Percentiles rank a stretch among this genome's conserved stretches.
Conservation (phyloP, 331 rosid species). For the Acacia concinna region DNA sequence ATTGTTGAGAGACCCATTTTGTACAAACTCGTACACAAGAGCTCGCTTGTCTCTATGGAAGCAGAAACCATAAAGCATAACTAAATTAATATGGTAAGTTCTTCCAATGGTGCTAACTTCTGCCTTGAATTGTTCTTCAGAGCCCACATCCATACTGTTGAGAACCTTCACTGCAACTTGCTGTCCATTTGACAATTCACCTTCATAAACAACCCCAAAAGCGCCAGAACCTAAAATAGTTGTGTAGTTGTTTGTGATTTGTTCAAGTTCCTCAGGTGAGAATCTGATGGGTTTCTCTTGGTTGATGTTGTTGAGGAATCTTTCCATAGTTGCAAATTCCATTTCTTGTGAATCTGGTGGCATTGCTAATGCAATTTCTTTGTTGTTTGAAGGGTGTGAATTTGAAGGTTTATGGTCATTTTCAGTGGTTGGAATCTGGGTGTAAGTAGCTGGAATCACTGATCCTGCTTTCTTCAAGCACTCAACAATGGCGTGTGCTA, state of each 20-base stretch:
- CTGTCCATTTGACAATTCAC: background rate
- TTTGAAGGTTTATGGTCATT: background rate
- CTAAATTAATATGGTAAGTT: slow-evolving; percentile 56
- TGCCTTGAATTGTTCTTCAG: slow-evolving; percentile 57
- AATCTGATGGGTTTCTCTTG: slow-evolving; percentile 2
- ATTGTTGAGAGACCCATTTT: slow-evolving; percentile 49
- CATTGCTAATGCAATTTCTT: background rate
- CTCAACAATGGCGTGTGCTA: background rate
- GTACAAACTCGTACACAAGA: slow-evolving; percentile 57
- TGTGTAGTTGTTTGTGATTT: background rate
- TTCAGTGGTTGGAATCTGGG: background rate
- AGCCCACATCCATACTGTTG: background rate
- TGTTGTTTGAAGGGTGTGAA: background rate
- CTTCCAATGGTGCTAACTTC: slow-evolving; percentile 65
- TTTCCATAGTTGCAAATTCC: background rate
- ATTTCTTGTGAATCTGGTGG: background rate
- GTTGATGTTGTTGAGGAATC: slow-evolving; percentile 1
- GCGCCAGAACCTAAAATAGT: background rate
- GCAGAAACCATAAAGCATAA: slow-evolving; percentile 56
- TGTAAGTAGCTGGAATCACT: background rate
- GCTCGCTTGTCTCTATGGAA: slow-evolving; percentile 41
- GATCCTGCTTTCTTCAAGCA: slow-evolving; percentile 7
- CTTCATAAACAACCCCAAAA: slow-evolving; percentile 7
- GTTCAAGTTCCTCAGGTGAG: slow-evolving; percentile 7
- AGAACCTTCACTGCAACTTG: background rate